Evolutionary conservation across 2,329 filamentous ascomycete species (phyloP), one percentile per base, ranked within the genome.

Genomic region (Dothiorella sarmentorum): DNA sequence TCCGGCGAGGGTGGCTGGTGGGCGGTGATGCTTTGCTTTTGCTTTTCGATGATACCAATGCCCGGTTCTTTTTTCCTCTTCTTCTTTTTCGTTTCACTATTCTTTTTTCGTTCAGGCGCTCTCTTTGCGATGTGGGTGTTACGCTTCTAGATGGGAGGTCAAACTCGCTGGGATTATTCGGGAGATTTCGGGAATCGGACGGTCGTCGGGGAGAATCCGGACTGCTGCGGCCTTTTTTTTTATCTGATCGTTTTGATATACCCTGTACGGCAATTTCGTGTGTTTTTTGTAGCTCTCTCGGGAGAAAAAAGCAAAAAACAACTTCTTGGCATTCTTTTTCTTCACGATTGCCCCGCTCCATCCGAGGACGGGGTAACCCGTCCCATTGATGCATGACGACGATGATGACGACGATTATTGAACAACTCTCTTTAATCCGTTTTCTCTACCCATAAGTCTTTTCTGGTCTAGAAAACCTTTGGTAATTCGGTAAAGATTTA

Each of bases 161-260:
- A n/a, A n/a, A n/a, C n/a, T n/a, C n/a, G n/a, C n/a, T n/a, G n/a
- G n/a, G n/a, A n/a, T n/a, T n/a, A n/a, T n/a, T 31, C 29, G 27
- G n/a, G 6, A 17, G 9, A 18, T 26, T n/a, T 49, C 29, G 45
- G 29, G 45, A 31, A 31, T 37, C 27, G 47, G 31, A 31, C 27
- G 44, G n/a, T n/a, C n/a, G n/a, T n/a, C n/a, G n/a, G n/a, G n/a
- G n/a, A n/a, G n/a, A n/a, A n/a, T n/a, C n/a, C n/a, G n/a, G n/a
- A n/a, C n/a, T n/a, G n/a, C n/a, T n/a, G 37, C 35, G 49, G 49
- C 18, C 7, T 53, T 53, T 40, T 24, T n/a, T 40, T 27, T 53
- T 53, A 53, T 53, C 49, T 53, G 49, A 53, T 53, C 40, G 35
- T 53, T 53, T 40, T 53, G 49, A 53, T 53, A 53, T 53, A 53